Conservation (phyloP, 208 protist species). For the Blastocrithidia nonstop region DNA sequence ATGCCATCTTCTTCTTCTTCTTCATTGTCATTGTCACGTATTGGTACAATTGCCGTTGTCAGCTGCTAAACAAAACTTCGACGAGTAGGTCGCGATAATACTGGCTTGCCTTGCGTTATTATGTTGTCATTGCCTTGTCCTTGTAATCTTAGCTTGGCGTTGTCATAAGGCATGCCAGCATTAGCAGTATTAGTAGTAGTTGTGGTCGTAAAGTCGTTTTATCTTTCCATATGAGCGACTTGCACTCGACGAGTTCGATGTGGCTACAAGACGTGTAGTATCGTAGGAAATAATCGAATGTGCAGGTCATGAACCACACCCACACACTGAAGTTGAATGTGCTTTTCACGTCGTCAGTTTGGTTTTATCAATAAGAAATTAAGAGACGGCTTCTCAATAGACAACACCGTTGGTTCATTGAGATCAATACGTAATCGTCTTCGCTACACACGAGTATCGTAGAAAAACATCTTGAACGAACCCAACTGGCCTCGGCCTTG, state of each 20-base stretch:
- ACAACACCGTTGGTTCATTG: not conserved
- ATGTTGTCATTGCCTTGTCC: too few species aligned
- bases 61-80: too few species aligned
- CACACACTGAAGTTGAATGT: conserved; percentile 32
- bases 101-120: too few species aligned
- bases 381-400: conserved; percentile 11
- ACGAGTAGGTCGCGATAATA: too few species aligned
- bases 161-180: not conserved
- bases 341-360: conserved; percentile 11
- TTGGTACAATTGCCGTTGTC: too few species aligned
- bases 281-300: conserved; percentile 17
- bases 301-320: conserved; percentile 31
- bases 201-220: not conserved
- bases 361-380: conserved; percentile 45
- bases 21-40: too few species aligned
- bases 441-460: conserved; percentile 27
- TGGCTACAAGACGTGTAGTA: conserved; percentile 20
- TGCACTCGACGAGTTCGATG: too few species aligned
- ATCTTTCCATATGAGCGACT: not conserved
- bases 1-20: too few species aligned
- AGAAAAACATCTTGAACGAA: conserved; percentile 15
- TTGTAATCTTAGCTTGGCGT: too few species aligned
- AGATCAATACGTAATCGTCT: conserved; percentile 9
- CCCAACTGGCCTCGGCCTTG: conserved; percentile 39
- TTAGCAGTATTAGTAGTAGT: not conserved